phyloP scores from a whole-genome alignment of 2,329 filamentous ascomycete genomes.

The Cladosporium sp. region DNA sequence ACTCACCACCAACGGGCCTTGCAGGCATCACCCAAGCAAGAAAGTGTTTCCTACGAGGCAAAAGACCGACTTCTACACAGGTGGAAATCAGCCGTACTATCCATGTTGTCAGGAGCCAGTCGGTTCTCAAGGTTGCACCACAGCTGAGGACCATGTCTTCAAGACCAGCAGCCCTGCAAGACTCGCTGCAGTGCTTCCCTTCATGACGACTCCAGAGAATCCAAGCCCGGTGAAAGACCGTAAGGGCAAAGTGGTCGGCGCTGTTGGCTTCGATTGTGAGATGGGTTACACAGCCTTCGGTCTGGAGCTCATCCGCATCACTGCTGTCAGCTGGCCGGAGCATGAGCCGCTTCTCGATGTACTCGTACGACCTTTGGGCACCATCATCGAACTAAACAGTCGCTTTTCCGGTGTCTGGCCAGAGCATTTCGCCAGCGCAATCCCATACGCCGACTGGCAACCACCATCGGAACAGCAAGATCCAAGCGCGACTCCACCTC shows the following conservation, averaged over 20 bases:
- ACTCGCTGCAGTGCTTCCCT: slow-evolving; percentile 76
- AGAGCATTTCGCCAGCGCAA: slow-evolving; percentile 71
- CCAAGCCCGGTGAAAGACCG: slow-evolving; percentile 45
- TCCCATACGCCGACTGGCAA: slow-evolving; percentile 49
- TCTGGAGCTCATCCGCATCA: slow-evolving; percentile 85
- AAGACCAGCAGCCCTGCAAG: slow-evolving; percentile 75
- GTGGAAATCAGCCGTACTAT: slow-evolving; percentile 62
- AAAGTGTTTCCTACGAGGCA: slow-evolving; percentile 58
- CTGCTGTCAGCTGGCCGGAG: slow-evolving; percentile 81
- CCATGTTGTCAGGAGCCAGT: slow-evolving; percentile 76
- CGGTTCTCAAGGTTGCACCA: slow-evolving; percentile 77
- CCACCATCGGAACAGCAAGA: background rate
- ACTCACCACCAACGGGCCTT: slow-evolving; percentile 73
- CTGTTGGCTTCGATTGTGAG: slow-evolving; percentile 90
- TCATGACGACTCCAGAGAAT: slow-evolving; percentile 73
- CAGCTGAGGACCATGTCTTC: slow-evolving; percentile 76
- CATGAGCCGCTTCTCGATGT: slow-evolving; percentile 77
- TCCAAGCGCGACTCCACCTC: background rate
- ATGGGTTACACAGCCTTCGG: slow-evolving; percentile 94
- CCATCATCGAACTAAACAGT: slow-evolving; percentile 87
- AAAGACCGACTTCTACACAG: slow-evolving; percentile 57
- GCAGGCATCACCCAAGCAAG: slow-evolving; percentile 79
- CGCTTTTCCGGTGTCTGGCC: slow-evolving; percentile 84
- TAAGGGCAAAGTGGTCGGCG: slow-evolving; percentile 44
- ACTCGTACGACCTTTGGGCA: slow-evolving; percentile 78